phyloP scores from a whole-genome alignment of 2,329 filamentous ascomycete species.

The Cryoendolithus antarcticus region DNA sequence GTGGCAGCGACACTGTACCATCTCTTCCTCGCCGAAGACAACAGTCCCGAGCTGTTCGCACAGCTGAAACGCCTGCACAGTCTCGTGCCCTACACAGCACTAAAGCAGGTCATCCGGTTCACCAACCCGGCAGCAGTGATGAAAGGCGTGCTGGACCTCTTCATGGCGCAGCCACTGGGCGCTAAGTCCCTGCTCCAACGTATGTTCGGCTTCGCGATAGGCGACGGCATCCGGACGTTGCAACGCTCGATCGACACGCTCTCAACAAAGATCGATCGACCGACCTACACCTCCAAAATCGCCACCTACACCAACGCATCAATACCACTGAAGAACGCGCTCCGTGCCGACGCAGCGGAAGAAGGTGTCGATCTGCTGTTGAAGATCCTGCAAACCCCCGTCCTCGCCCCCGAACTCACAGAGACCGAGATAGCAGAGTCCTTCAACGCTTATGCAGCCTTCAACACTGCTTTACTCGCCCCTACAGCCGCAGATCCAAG shows the following conservation, averaged over 20 bases:
- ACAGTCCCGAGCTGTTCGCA: slow-evolving; percentile 89
- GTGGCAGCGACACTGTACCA: slow-evolving; percentile 95
- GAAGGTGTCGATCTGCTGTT: slow-evolving; percentile 80
- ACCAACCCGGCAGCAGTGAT: slow-evolving; percentile 95
- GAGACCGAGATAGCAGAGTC: slow-evolving; percentile 68
- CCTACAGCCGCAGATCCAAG: slow-evolving; percentile 85
- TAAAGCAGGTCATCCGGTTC: slow-evolving; percentile 95
- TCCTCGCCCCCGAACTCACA: slow-evolving; percentile 58
- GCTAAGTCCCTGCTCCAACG: slow-evolving; percentile 81
- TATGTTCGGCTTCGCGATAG: slow-evolving; percentile 82
- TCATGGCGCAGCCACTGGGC: slow-evolving; percentile 89
- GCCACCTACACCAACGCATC: slow-evolving; percentile 64
- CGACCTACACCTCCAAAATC: slow-evolving; percentile 67
- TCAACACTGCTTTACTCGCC: slow-evolving; percentile 56
- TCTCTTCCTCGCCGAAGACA: slow-evolving; percentile 93
- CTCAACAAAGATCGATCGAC: slow-evolving; percentile 65
- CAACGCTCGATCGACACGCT: slow-evolving; percentile 78
- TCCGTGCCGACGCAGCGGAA: slow-evolving; percentile 58
- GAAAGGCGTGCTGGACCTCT: slow-evolving; percentile 88
- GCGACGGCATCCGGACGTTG: slow-evolving; percentile 77
- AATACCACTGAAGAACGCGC: slow-evolving; percentile 59
- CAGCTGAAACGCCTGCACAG: slow-evolving; percentile 92
- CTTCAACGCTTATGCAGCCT: slow-evolving; percentile 91
- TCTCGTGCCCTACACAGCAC: slow-evolving; percentile 76
- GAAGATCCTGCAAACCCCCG: slow-evolving; percentile 67